Percentiles rank a stretch among this genome's conserved stretches.
These are phyloP conservation scores for Penstemon davidsonii DNA, from an alignment of 257 asterid genomes.

Conservation along the genomic window DNA sequence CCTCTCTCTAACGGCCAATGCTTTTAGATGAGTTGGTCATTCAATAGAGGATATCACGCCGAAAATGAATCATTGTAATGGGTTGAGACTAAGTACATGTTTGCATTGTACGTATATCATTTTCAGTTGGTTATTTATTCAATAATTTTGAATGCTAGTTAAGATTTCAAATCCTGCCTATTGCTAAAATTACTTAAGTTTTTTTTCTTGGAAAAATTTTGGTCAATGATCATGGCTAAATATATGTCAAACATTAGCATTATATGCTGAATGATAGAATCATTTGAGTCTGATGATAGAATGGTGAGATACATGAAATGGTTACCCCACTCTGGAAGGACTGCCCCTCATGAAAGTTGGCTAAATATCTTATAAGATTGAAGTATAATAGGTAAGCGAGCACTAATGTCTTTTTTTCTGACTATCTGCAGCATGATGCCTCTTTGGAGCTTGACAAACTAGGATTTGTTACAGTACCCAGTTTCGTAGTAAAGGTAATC, in stretches of 20 bases:
- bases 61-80: no score
- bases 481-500: constrained; percentile 57
- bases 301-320: constrained; percentile 8
- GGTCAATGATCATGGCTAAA: no score
- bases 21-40: no score
- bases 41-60: no score
- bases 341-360: background rate
- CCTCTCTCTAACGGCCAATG: no score
- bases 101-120: no score
- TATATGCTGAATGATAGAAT: constrained; percentile 9
- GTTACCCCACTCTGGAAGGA: background rate
- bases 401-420: constrained; percentile 28
- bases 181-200: no score
- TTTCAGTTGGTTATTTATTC: no score
- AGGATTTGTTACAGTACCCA: constrained; percentile 74
- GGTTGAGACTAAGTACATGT: no score
- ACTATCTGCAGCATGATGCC: constrained; percentile 64
- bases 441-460: constrained; percentile 75
- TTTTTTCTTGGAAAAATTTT: no score
- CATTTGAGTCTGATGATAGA: background rate
- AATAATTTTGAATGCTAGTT: no score
- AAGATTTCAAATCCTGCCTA: no score
- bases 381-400: constrained; percentile 10
- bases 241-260: background rate
- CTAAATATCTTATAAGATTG: constrained; percentile 1